Evolutionary conservation across 1,139 yeast species (phyloP).

Genomic region (Candida sojae): DNA sequence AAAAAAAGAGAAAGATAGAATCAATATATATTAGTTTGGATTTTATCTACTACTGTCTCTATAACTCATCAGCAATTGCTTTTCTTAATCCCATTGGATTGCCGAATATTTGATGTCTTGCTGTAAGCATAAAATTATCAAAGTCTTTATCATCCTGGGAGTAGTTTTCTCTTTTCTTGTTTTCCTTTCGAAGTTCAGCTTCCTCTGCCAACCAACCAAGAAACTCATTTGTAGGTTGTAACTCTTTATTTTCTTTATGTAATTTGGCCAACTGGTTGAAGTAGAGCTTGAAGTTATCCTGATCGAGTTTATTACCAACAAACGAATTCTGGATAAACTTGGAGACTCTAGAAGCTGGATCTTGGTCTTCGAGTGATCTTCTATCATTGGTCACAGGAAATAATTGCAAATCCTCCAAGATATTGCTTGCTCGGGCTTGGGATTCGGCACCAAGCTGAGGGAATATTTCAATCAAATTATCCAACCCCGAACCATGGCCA

Average conservation of each 20-base stretch:
- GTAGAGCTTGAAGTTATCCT: constrained; percentile 38
- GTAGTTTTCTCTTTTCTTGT: constrained; percentile 29
- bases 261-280: constrained; percentile 45
- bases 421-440: constrained; percentile 36
- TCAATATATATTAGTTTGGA: background rate
- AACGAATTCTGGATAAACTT: constrained; percentile 32
- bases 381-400: constrained; percentile 21
- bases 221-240: constrained; percentile 37
- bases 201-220: constrained; percentile 65
- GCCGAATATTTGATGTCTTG: constrained; percentile 76
- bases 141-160: constrained; percentile 35
- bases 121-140: constrained; percentile 49
- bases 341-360: constrained; percentile 29
- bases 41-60: constrained; percentile 13
- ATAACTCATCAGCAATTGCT: constrained; percentile 56
- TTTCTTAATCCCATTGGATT: constrained; percentile 72
- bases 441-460: constrained; percentile 31
- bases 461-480: constrained; percentile 26
- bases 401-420: constrained; percentile 41
- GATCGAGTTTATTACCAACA: constrained; percentile 21
- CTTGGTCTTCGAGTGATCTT: constrained; percentile 22
- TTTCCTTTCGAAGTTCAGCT: constrained; percentile 39
- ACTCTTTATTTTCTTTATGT: constrained; percentile 24
- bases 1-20: background rate
- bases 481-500: constrained; percentile 22